Evolutionary conservation across 164 flowering plant species (phyloP).

Genomic region (Echeveria elegans): DNA sequence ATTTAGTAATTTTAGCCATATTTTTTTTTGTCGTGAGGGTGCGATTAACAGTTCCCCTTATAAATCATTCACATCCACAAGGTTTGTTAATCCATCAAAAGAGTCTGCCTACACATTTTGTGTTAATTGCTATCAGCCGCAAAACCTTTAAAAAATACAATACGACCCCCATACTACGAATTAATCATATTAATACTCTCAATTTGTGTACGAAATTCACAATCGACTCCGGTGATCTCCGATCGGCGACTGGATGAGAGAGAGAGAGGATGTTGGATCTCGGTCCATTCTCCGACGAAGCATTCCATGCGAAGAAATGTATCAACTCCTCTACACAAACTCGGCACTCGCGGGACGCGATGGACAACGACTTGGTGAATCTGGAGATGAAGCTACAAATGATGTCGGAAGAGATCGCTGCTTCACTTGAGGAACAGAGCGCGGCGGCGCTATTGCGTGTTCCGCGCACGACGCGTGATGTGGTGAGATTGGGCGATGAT

Average conservation of each 20-base stretch:
- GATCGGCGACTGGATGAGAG: not conserved
- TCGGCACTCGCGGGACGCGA: constrained; percentile 64
- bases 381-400: constrained; percentile 97
- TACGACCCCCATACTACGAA: not conserved
- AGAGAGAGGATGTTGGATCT: constrained; percentile 74
- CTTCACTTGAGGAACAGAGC: constrained; percentile 95
- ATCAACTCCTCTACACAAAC: constrained; percentile 58
- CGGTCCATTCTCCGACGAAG: constrained; percentile 76
- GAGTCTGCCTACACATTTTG: too few species aligned
- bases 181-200: not conserved
- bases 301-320: constrained; percentile 94
- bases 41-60: too few species aligned
- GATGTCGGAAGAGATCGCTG: constrained; percentile 90
- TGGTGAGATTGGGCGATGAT: constrained; percentile 86
- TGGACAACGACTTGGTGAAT: constrained; percentile 85
- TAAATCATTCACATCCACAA: too few species aligned
- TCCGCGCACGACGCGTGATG: constrained; percentile 94
- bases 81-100: too few species aligned
- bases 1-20: too few species aligned
- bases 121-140: not conserved
- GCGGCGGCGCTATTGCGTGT: constrained; percentile 77
- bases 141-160: not conserved
- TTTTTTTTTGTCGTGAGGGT: too few species aligned
- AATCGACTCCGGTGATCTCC: too few species aligned
- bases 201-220: not conserved